A percentile compares a stretch with the other conserved stretches of the same genome.
These are phyloP conservation scores for Penicillium dipodomyicola DNA, from an alignment of 495 filamentous ascomycete genomes.

Conservation along the genomic window DNA sequence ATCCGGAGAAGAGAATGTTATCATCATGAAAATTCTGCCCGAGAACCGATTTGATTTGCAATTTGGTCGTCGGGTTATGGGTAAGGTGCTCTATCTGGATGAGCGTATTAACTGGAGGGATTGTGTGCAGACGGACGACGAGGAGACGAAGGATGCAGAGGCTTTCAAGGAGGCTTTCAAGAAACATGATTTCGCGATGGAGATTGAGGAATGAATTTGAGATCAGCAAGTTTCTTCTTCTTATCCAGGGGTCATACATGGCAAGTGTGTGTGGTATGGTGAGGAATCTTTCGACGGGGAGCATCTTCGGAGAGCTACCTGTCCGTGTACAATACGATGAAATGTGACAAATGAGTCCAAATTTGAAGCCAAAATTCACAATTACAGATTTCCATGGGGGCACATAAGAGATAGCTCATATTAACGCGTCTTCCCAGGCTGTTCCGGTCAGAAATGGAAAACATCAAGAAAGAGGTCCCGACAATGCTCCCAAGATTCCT, in stretches of 20 bases:
- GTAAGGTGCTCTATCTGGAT: conserved; percentile 78
- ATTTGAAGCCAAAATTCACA: background rate
- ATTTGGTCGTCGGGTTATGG: conserved; percentile 76
- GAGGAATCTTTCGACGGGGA: background rate
- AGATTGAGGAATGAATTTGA: conserved; percentile 19
- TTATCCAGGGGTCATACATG: background rate
- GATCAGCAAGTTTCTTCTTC: background rate
- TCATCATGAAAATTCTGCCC: conserved; percentile 52
- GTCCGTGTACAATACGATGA: background rate
- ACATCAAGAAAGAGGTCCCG: background rate
- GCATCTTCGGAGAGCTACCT: background rate
- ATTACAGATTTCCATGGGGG: background rate
- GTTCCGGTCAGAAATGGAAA: background rate
- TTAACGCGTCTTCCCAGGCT: background rate
- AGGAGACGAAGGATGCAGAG: conserved; percentile 77
- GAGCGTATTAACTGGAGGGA: conserved; percentile 75
- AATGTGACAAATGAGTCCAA: conserved; percentile 8
- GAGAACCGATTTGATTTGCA: conserved; percentile 60
- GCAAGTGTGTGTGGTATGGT: background rate
- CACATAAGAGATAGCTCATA: background rate
- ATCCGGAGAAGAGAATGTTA: conserved; percentile 40
- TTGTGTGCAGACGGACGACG: conserved; percentile 69
- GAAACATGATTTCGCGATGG: conserved; percentile 73
- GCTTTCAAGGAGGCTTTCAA: conserved; percentile 83
- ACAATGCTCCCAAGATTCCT: too few species aligned